Percentiles rank a stretch among this genome's conserved stretches.
These are phyloP conservation scores for Debaryomycetaceae sp. DNA, from an alignment of 1,139 yeast species.

Conservation along the genomic window DNA sequence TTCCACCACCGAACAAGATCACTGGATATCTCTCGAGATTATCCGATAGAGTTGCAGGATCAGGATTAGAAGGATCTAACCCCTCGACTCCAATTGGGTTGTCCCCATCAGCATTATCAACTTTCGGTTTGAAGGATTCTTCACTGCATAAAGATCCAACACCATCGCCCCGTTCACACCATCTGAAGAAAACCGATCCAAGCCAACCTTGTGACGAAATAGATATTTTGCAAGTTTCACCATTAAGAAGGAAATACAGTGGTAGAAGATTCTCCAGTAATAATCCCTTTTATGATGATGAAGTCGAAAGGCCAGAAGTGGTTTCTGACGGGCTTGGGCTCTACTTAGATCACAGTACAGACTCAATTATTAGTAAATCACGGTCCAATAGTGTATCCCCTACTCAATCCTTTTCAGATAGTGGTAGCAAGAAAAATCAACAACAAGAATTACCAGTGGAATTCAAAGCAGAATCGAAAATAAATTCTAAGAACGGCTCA, in stretches of 20 bases:
- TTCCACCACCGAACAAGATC: slow-evolving; percentile 20
- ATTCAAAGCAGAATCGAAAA: neutral
- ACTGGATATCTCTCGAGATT: slow-evolving; percentile 31
- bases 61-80: slow-evolving; percentile 15
- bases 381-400: neutral
- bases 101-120: neutral
- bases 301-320: neutral
- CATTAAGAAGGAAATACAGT: neutral
- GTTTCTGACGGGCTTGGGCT: slow-evolving; percentile 13
- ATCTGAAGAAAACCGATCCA: neutral
- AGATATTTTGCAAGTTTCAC: neutral
- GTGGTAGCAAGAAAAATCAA: neutral
- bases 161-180: neutral
- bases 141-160: neutral
- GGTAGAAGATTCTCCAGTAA: neutral
- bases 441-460: neutral
- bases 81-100: neutral
- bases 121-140: neutral
- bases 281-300: neutral
- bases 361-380: neutral
- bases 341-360: slow-evolving; percentile 2
- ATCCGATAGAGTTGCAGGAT: slow-evolving; percentile 44
- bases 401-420: neutral
- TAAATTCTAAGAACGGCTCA: neutral
- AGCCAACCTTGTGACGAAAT: neutral